Base-by-base conservation (phyloP, 768 basidiomycete genomes). In the Termitomyces eurrhizus region DNA sequence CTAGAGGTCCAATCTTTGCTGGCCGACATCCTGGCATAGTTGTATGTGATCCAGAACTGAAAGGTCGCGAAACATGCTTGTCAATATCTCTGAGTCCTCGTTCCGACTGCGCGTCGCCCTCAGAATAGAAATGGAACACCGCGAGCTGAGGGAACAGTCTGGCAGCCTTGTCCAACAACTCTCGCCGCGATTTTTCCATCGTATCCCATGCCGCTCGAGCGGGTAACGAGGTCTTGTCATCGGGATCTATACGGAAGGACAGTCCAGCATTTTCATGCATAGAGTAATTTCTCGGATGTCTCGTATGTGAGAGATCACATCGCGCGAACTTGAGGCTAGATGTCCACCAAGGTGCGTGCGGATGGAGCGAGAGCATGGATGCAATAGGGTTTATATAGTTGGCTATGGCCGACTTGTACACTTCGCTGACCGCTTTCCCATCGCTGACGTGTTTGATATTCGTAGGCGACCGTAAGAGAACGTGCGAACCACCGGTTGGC, bases 361-460 rank as follows among this genome's bases (percentile, higher is more conserved):
- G 46, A 52, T 62, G 60, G 14, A 64, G 57, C 12, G 46, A 52
- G 46, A 58, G 44, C 52, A 56, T 62, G 12, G 63, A 62, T 39
- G 57, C 58, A n/a, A 64, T n/a, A 11, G 26, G 18, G 6, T 37
- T 51, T 4, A 51, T 24, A 21, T 51, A 53, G 37, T 48, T 24
- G 7, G 53, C 56, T n/a, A 54, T 56, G 18, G 14, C 7, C 21
- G 24, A 18, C 9, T 49, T 55, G 36, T 64, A 62, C 24, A 44
- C 58, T 7, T 51, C 36, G 32, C 46, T 57, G 32, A 64, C 44
- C 7, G 39, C 56, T 48, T 41, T 49, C 7, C 52, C 63, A n/a
- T 64, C 60, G 36, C 24, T 36, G 1, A 61, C 60, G 26, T 59
- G 44, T 29, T 59, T 59, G 16, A 59, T 18, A 4, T 54, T 54